Percentiles rank a stretch among this genome's conserved stretches.
These are phyloP conservation scores for Clonostachys rosea DNA, from an alignment of 2,329 filamentous ascomycete genomes.

Conservation along the genomic window DNA sequence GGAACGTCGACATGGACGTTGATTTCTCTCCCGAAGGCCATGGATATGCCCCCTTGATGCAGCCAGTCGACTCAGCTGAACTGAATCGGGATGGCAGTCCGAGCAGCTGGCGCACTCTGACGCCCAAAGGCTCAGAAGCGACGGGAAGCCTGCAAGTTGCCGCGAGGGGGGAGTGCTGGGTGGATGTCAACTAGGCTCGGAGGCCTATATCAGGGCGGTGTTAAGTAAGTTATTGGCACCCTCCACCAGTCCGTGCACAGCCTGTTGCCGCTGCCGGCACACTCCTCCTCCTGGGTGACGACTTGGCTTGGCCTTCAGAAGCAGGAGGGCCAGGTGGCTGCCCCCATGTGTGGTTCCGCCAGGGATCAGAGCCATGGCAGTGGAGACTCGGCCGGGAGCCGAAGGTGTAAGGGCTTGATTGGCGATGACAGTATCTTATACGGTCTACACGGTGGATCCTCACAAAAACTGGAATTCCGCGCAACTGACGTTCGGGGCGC, in stretches of 20 bases:
- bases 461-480: not conserved
- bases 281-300: not conserved
- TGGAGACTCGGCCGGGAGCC: conserved; percentile 6
- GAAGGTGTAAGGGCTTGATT: conserved; percentile 2
- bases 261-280: not conserved
- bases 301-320: not conserved
- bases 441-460: too few relatives aligned
- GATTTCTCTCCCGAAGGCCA: not conserved
- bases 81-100: not conserved
- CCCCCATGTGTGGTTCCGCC: not conserved
- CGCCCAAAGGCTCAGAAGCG: not conserved
- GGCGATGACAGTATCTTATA: not conserved
- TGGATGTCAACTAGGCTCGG: too few relatives aligned
- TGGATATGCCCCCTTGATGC: not conserved
- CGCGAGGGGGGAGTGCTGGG: not conserved
- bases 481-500: not conserved
- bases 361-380: not conserved
- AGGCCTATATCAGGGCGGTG: not conserved
- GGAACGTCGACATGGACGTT: not conserved
- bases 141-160: conserved; percentile 1
- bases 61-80: not conserved
- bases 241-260: not conserved
- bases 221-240: not conserved
- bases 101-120: not conserved
- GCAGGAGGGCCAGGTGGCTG: too few relatives aligned